These are phyloP conservation scores for Chaetothyriales sp. DNA, from an alignment of 2,329 filamentous ascomycete genomes.

Conservation along the genomic window DNA sequence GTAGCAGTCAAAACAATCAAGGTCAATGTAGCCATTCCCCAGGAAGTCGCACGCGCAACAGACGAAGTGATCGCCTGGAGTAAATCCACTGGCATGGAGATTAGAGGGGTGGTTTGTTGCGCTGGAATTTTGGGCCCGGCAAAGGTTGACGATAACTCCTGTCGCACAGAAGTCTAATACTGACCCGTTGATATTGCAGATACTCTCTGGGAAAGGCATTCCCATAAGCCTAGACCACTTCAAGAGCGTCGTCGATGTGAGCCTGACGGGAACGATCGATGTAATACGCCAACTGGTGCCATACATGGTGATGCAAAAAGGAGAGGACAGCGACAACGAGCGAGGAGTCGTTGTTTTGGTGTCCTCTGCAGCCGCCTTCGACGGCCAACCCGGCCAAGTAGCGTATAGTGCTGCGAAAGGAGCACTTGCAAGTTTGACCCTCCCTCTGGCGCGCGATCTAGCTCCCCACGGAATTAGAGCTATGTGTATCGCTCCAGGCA, in stretches of 20 bases:
- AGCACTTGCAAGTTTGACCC: slow-evolving; percentile 16
- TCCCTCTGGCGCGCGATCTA: slow-evolving; percentile 18
- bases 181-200: slow-evolving; percentile 38
- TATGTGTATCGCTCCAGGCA: slow-evolving; percentile 17
- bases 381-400: slow-evolving; percentile 18
- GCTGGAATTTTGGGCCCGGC: not conserved
- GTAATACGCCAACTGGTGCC: slow-evolving; percentile 17
- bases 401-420: slow-evolving; percentile 20
- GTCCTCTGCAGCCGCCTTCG: slow-evolving; percentile 17
- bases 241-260: slow-evolving; percentile 39
- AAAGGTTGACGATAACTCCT: slow-evolving; percentile 13
- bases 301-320: slow-evolving; percentile 14
- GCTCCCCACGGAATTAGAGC: slow-evolving; percentile 17
- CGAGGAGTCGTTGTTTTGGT: slow-evolving; percentile 18
- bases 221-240: too few species aligned
- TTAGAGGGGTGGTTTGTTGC: slow-evolving; percentile 12
- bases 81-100: slow-evolving; percentile 14
- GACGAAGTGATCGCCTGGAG: slow-evolving; percentile 16
- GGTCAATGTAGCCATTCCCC: slow-evolving; percentile 19
- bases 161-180: slow-evolving; percentile 8
- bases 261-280: slow-evolving; percentile 19
- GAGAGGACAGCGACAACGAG: slow-evolving; percentile 15
- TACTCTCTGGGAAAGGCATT: too few species aligned
- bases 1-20: slow-evolving; percentile 18
- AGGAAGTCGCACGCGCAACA: slow-evolving; percentile 14